Percentiles rank a stretch among this genome's conserved stretches.
These are phyloP conservation scores for Parasitella parasitica DNA, from an alignment of 371 early-diverging fungal species.

Conservation along the genomic window DNA sequence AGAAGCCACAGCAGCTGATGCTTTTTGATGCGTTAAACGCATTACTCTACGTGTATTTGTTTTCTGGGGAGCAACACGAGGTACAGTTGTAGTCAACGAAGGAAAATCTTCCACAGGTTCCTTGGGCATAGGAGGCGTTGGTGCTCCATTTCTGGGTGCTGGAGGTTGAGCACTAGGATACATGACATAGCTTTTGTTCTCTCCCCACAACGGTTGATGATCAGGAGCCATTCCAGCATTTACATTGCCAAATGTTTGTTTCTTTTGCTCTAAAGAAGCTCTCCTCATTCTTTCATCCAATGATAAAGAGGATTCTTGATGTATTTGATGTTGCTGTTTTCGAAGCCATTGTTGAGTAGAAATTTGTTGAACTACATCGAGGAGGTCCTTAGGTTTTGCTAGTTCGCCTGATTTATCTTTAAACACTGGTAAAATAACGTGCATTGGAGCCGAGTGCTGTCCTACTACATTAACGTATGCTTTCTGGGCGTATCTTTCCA, in stretches of 20 bases:
- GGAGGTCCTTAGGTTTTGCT: conserved; percentile 28
- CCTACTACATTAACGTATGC: conserved; percentile 1
- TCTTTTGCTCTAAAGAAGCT: conserved; percentile 9
- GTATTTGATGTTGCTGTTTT: conserved; percentile 11
- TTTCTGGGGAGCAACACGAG: conserved; percentile 11
- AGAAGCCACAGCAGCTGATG: background rate
- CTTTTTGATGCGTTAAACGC: conserved; percentile 27
- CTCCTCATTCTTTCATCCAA: conserved; percentile 25
- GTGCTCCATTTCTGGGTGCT: background rate
- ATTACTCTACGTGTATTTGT: conserved; percentile 13
- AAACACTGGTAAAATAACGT: conserved; percentile 37
- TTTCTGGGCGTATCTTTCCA: conserved; percentile 18
- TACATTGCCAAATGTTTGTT: conserved; percentile 1
- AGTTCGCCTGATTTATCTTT: conserved; percentile 21
- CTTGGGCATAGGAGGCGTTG: background rate
- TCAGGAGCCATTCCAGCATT: conserved; percentile 19
- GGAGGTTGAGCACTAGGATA: conserved; percentile 1
- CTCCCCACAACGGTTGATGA: conserved; percentile 36
- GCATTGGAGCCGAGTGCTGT: conserved; percentile 14
- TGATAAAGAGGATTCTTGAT: conserved; percentile 4
- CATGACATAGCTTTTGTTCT: conserved; percentile 25
- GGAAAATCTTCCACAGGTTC: conserved; percentile 27
- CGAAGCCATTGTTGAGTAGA: conserved; percentile 2
- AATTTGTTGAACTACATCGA: conserved; percentile 2
- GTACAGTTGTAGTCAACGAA: conserved; percentile 15